phyloP scores from a whole-genome alignment of 148 eudicot genomes.

The Amaranthus hypochondriacus region DNA sequence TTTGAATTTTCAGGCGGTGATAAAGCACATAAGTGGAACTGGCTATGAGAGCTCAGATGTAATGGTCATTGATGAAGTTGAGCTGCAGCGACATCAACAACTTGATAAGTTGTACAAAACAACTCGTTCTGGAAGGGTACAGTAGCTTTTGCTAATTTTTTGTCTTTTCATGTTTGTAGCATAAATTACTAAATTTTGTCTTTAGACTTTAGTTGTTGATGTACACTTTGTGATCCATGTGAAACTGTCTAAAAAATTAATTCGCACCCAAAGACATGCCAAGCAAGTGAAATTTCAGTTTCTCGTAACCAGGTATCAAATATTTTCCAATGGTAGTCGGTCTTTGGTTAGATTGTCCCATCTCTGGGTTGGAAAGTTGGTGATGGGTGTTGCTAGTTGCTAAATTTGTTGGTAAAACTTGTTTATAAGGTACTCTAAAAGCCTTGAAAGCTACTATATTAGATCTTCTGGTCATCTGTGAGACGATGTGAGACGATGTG shows the following conservation, averaged over 20 bases:
- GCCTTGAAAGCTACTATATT: no score
- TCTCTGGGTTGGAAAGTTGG: no score
- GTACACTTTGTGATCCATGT: background rate
- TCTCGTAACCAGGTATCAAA: no score
- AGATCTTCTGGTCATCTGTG: no score
- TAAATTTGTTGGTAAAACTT: no score
- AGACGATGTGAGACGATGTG: no score
- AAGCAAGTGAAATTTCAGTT: no score
- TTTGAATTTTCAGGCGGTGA: slow-evolving; percentile 64
- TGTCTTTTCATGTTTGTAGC: slow-evolving; percentile 1
- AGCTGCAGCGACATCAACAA: slow-evolving; percentile 81
- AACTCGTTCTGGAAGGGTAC: slow-evolving; percentile 88
- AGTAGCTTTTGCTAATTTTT: slow-evolving; percentile 10
- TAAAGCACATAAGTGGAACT: slow-evolving; percentile 76
- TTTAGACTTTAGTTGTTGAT: background rate
- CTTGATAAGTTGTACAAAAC: slow-evolving; percentile 83
- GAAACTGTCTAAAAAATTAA: background rate
- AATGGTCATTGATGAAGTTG: slow-evolving; percentile 88
- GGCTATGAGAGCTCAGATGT: slow-evolving; percentile 84
- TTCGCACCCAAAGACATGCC: no score
- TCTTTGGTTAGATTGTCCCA: no score
- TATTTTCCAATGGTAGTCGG: no score
- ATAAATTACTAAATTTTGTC: background rate
- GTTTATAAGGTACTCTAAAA: no score
- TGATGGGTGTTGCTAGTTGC: no score